Percentiles rank a stretch among this genome's conserved stretches.
These are phyloP conservation scores for Proliferodiscus dingleyae DNA, from an alignment of 2,329 filamentous ascomycete genomes.

Conservation along the genomic window DNA sequence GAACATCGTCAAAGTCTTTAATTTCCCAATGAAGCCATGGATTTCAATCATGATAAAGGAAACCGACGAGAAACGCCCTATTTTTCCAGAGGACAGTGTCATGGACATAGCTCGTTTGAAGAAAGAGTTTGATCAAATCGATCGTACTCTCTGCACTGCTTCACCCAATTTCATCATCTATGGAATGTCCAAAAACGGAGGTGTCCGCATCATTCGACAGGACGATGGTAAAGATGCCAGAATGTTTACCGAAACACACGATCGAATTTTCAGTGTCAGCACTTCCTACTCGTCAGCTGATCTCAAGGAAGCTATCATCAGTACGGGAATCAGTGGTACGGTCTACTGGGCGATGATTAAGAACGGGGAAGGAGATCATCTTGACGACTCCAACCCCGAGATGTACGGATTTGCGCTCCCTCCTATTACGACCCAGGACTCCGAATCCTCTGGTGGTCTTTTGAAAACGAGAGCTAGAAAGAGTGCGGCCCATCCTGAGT, in stretches of 20 bases:
- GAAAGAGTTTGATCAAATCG: constrained; percentile 97
- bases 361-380: constrained; percentile 70
- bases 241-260: constrained; percentile 84
- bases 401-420: constrained; percentile 85
- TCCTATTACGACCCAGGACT: constrained; percentile 78
- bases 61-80: constrained; percentile 50
- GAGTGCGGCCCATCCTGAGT: constrained; percentile 83
- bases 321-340: constrained; percentile 88
- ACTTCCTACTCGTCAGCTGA: constrained; percentile 66
- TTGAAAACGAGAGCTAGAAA: constrained; percentile 93
- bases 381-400: constrained; percentile 74
- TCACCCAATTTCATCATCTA: constrained; percentile 91
- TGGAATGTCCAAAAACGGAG: constrained; percentile 87
- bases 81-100: constrained; percentile 72
- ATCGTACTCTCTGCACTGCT: constrained; percentile 86
- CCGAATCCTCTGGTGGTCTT: constrained; percentile 85
- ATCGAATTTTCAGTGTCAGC: constrained; percentile 91
- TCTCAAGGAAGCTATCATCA: constrained; percentile 75
- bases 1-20: constrained; percentile 73
- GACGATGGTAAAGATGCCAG: constrained; percentile 89
- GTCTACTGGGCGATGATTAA: constrained; percentile 92
- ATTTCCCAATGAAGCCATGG: constrained; percentile 96
- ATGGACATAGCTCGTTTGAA: constrained; percentile 92
- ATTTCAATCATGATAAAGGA: constrained; percentile 76
- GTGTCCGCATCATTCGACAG: constrained; percentile 88